Evolutionary conservation across 2,329 filamentous ascomycete genomes (phyloP), one percentile per base, ranked within the genome.

Genomic region (Daldinia sp.): DNA sequence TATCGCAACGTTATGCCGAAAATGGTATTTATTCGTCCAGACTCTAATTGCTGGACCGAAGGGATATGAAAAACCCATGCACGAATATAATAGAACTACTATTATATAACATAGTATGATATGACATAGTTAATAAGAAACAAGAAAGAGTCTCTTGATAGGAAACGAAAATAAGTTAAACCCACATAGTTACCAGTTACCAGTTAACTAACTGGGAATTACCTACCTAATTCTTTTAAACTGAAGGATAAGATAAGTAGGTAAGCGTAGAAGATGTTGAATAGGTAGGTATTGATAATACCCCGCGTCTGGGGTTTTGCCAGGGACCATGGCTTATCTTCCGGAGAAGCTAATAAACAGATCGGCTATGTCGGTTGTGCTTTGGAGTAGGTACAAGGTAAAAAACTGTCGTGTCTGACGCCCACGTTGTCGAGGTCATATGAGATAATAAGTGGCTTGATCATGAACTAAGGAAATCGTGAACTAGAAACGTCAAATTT

Each of bases 61-160:
- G 59, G 60, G 20, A 23, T 23, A 67, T 58, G 48, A n/a, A 59
- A 59, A 62, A 53, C 30, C 58, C 59, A 44, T 62, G 57, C 28
- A 57, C 20, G 18, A 48, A 26, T 28, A 65, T 35, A 7, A 39
- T 39, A 39, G 35, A 39, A 15, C 35, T 39, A 39, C 35, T 50
- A 50, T 42, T 20, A 42, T 12, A 10, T 39, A 39, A 39, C 15
- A 39, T 18, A 20, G 4, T 18, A 42, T 20, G 20, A 42, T 18
- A 42, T 6, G 33, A 35, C 33, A 35, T 35, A 42, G 15, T n/a
- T 35, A 42, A 28, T n/a, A 13, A 28, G 26, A 50, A 50, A 15
- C 10, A 26, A 50, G 44, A 7, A 50, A 26, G 15, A 28, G 13
- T 26, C 7, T 46, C n/a, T 46, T 20, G 20, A 35, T 35, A 35